Evolutionary conservation across 2,329 filamentous ascomycete genomes (phyloP), one percentile per base, ranked within the genome.

Genomic region (Dactylellina sp.): DNA sequence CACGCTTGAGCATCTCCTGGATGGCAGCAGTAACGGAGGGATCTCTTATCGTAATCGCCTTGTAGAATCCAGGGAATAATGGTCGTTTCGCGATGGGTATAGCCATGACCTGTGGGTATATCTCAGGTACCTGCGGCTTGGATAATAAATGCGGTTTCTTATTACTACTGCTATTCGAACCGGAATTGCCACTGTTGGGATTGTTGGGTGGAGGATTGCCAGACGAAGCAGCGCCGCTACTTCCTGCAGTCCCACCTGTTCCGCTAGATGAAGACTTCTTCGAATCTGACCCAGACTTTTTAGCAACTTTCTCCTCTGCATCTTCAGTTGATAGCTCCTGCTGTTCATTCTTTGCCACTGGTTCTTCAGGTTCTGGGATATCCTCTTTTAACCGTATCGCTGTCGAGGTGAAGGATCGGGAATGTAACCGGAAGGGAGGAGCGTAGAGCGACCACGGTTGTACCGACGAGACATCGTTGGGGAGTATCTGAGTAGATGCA

Each of bases 31-130:
- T 91, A 37, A 99, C 95, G 78, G 95, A 91, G 16, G 91, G 91
- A 79, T 99, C 93, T 80, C 92, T 90, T 77, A 99, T 96, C 2
- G 94, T 99, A 77, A 99, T 95, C 7, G 95, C 94, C 83, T 99
- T 99, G 84, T 99, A 99, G 82, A 98, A 99, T 0, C 95, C 95
- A 0, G 95, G 95, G 82, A 98, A 99, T 11, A 99, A 84, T 9
- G 95, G 95, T 60, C 95, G 87, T 81, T 96, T 93, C 25, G 92
- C 91, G 79, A 99, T 97, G 6, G 95, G 95, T 64, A 99, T 96
- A 1, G 94, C 94, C 86, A 99, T 92, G 63, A 99, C 93, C 81
- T 98, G 95, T 2, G 95, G 95, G 81, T 99, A 99, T 46, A 97
- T 89, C 75, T 99, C 95, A 12, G 95, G 95, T 12, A 98, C 90